Percentiles rank a stretch among this genome's conserved stretches.
These are phyloP conservation scores for Citrullus mucosospermus DNA, from an alignment of 306 rosid genomes.

Conservation along the genomic window DNA sequence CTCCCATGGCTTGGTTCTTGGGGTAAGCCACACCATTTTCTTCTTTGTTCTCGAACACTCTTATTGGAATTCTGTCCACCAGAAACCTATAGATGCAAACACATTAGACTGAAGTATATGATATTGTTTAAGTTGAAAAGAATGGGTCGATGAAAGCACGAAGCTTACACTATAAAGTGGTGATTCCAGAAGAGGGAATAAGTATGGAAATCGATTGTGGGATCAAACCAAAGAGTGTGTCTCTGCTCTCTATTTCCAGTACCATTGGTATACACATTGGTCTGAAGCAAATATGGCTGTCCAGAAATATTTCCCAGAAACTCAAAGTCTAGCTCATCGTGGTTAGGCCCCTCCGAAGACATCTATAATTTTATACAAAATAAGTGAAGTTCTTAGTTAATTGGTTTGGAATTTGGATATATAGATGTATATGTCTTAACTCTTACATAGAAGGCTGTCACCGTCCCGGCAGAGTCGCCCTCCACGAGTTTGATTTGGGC, in stretches of 20 bases:
- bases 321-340: conserved; percentile 15
- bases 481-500: conserved; percentile 86
- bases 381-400: not conserved
- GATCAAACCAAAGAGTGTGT: conserved; percentile 17
- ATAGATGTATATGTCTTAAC: not conserved
- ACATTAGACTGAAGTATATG: not conserved
- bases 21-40: conserved; percentile 11
- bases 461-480: conserved; percentile 90
- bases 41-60: conserved; percentile 10
- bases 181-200: conserved; percentile 15
- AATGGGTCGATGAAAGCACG: not conserved
- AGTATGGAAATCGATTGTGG: conserved; percentile 4
- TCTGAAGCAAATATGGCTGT: conserved; percentile 8
- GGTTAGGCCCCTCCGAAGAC: conserved; percentile 2
- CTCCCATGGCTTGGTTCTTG: not conserved
- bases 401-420: not conserved
- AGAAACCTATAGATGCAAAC: not conserved
- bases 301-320: conserved; percentile 10
- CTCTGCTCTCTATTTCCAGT: conserved; percentile 15
- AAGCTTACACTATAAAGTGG: not conserved
- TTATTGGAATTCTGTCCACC: conserved; percentile 8
- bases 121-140: not conserved
- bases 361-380: not conserved
- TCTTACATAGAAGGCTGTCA: conserved; percentile 71
- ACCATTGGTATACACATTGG: conserved; percentile 14